A percentile compares a stretch with the other conserved stretches of the same genome.
These are phyloP conservation scores for Salix koriyanagi DNA, from an alignment of 345 rosid genomes.

Conservation along the genomic window DNA sequence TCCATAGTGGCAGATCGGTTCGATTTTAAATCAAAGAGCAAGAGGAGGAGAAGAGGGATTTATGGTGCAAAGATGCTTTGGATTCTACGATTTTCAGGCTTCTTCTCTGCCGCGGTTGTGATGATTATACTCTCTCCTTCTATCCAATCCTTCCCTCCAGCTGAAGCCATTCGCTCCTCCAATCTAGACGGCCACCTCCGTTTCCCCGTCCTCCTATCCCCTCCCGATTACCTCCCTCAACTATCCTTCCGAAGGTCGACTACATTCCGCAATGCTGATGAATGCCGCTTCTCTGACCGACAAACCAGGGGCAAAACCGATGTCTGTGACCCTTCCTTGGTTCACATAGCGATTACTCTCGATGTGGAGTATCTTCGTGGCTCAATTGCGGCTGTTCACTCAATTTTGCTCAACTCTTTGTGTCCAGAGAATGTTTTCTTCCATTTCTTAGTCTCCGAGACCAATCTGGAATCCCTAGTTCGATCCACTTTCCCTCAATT, in stretches of 20 bases:
- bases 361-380: conserved; percentile 90
- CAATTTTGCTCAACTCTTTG: conserved; percentile 63
- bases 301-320: conserved; percentile 19
- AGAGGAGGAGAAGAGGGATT: conserved; percentile 31
- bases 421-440: conserved; percentile 89
- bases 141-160: conserved; percentile 82
- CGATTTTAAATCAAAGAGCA: conserved; percentile 35
- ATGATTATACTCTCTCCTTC: conserved; percentile 80
- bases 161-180: conserved; percentile 84
- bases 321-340: conserved; percentile 72
- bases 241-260: conserved; percentile 64
- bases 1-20: conserved; percentile 17
- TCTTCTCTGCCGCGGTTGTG: conserved; percentile 66
- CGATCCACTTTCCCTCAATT: conserved; percentile 76
- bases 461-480: conserved; percentile 55
- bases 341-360: conserved; percentile 86
- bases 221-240: conserved; percentile 19
- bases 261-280: conserved; percentile 72
- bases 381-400: conserved; percentile 92
- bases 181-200: conserved; percentile 47
- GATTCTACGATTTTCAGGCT: conserved; percentile 64
- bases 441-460: conserved; percentile 83
- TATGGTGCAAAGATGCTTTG: conserved; percentile 53
- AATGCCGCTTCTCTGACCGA: conserved; percentile 48
- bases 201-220: conserved; percentile 30